Conservation (phyloP, 1,139 yeast genomes). For the Yamadazyma conglobata region DNA sequence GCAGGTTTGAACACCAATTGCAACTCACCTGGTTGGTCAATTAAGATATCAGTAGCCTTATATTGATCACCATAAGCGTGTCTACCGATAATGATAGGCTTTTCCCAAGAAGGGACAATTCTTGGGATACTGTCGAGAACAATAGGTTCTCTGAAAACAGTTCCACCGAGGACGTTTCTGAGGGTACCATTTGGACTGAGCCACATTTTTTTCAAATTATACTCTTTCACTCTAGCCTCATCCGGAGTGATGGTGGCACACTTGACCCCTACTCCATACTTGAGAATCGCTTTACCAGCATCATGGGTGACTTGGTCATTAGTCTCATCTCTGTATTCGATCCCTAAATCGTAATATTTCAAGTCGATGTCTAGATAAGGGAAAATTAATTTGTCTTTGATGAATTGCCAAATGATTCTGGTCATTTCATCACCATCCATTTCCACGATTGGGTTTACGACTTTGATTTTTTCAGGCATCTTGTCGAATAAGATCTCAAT, state of each 20-base stretch:
- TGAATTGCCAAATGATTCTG: constrained; percentile 76
- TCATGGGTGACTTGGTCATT: constrained; percentile 70
- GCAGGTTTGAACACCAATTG: constrained; percentile 63
- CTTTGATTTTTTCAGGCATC: constrained; percentile 48
- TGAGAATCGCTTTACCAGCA: constrained; percentile 70
- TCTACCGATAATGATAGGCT: constrained; percentile 82
- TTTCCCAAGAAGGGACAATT: constrained; percentile 73
- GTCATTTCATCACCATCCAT: constrained; percentile 89
- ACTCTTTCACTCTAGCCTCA: constrained; percentile 76
- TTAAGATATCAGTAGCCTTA: constrained; percentile 71
- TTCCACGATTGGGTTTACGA: constrained; percentile 71
- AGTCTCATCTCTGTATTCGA: constrained; percentile 67
- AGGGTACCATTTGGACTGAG: constrained; percentile 82
- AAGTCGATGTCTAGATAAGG: constrained; percentile 73
- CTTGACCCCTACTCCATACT: constrained; percentile 78
- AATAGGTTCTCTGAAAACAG: constrained; percentile 82
- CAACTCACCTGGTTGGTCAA: constrained; percentile 66
- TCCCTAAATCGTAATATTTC: constrained; percentile 73
- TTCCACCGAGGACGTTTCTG: constrained; percentile 77
- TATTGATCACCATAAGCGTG: constrained; percentile 86
- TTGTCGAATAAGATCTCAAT: too few species aligned
- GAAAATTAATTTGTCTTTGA: constrained; percentile 63
- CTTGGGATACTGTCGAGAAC: constrained; percentile 75
- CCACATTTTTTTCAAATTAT: constrained; percentile 78
- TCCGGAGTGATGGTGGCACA: constrained; percentile 89